A percentile compares a stretch with the other conserved stretches of the same genome.
These are phyloP conservation scores for Diospyros lotus DNA, from an alignment of 148 eudicot genomes.

Conservation along the genomic window DNA sequence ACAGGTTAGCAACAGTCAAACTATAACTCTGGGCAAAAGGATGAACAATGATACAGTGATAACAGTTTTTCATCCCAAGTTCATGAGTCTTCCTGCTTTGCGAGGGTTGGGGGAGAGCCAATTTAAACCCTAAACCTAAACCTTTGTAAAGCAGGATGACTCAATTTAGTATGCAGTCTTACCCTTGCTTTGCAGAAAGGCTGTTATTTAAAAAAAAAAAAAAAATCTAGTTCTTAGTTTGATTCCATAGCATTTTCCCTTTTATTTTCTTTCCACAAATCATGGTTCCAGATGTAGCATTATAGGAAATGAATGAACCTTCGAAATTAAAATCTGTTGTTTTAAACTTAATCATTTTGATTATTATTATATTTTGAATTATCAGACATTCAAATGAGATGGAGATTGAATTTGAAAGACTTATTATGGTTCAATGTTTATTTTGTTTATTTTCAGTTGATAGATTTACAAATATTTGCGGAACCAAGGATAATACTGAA, in stretches of 20 bases:
- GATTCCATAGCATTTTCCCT: neutral
- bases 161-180: too few relatives aligned
- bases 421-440: constrained; percentile 4
- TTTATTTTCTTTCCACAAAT: neutral
- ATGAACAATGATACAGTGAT: too few relatives aligned
- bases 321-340: neutral
- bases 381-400: neutral
- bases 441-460: constrained; percentile 45
- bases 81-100: too few relatives aligned
- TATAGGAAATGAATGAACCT: neutral
- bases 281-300: neutral
- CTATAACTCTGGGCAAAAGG: neutral
- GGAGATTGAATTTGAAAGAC: neutral
- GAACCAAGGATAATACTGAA: constrained; percentile 54
- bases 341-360: neutral
- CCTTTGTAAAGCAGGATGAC: too few relatives aligned
- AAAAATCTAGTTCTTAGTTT: neutral
- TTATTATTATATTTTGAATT: neutral
- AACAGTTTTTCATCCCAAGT: too few relatives aligned
- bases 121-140: too few relatives aligned
- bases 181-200: too few relatives aligned
- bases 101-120: too few relatives aligned
- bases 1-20: constrained; percentile 46
- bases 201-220: neutral
- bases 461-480: constrained; percentile 65